A percentile compares a stretch with the other conserved stretches of the same genome.
Evolutionary conservation across 2,329 filamentous ascomycete species (phyloP).

Genomic region (Knoxdaviesia proteae): DNA sequence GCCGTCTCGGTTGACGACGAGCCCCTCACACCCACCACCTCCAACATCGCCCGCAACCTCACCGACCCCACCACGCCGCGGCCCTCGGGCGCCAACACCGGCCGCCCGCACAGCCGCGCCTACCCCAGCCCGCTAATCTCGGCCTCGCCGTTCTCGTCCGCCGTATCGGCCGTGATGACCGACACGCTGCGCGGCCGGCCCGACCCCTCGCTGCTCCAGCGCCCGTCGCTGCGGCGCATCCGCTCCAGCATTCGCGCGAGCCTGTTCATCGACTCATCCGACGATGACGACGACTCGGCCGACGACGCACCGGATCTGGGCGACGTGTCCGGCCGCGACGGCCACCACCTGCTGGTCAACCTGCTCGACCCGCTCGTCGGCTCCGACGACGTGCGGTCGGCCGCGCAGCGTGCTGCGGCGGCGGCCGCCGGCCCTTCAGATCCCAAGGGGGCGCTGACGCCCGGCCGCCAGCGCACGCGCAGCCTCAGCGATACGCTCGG

Average conservation of each 20-base stretch:
- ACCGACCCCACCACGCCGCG: constrained; percentile 6
- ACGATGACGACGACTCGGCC: constrained; percentile 11
- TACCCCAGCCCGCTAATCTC: constrained; percentile 31
- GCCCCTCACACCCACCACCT: constrained; percentile 11
- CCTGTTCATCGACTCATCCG: constrained; percentile 28
- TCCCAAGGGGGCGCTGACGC: background rate
- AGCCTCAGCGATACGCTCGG: constrained; percentile 21
- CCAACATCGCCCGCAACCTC: constrained; percentile 2
- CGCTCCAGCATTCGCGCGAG: constrained; percentile 30
- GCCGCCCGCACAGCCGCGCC: constrained; percentile 14
- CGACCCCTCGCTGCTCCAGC: constrained; percentile 14
- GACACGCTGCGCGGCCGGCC: constrained; percentile 28
- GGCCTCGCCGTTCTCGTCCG: constrained; percentile 37
- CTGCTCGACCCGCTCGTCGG: constrained; percentile 2
- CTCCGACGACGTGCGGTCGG: background rate
- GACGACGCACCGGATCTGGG: constrained; percentile 1
- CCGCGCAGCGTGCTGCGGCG: too few relatives aligned
- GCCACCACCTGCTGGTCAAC: constrained; percentile 1
- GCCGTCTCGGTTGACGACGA: constrained; percentile 13
- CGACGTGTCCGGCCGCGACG: background rate
- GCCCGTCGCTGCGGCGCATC: constrained; percentile 23
- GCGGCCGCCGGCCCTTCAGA: too few relatives aligned
- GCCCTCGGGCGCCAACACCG: constrained; percentile 4
- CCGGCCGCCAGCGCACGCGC: constrained; percentile 12
- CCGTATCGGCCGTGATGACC: constrained; percentile 34